Evolutionary conservation across 305 asterid genomes (phyloP).

Genomic region (Galium porrigens): DNA sequence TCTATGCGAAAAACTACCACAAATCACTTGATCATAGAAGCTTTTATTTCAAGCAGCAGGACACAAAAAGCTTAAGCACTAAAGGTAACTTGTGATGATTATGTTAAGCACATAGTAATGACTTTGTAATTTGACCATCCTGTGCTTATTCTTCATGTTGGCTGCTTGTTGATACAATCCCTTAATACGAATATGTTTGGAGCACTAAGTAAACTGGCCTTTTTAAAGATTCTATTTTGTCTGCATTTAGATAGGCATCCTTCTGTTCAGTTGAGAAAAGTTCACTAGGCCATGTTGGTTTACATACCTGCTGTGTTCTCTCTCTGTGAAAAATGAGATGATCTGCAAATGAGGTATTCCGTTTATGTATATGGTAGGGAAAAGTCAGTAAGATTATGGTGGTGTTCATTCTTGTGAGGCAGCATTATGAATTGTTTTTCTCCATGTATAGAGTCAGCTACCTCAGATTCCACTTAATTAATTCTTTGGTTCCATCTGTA

Average conservation of each 20-base stretch:
- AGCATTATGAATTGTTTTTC: not conserved
- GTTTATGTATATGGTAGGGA: not conserved
- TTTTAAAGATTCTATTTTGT: not conserved
- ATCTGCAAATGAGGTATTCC: not conserved
- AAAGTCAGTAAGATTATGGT: not conserved
- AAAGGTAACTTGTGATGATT: constrained; percentile 56
- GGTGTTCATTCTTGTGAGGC: not conserved
- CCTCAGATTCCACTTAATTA: not conserved
- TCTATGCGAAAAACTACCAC: constrained; percentile 82
- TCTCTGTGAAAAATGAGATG: not conserved
- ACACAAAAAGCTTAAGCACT: constrained; percentile 75
- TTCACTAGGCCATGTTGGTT: not conserved
- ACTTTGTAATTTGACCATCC: constrained; percentile 9
- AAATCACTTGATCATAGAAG: constrained; percentile 98
- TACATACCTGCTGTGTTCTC: not conserved
- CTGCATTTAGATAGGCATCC: not conserved
- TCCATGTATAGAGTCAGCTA: not conserved
- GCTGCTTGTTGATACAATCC: not conserved
- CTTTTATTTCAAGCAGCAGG: constrained; percentile 98
- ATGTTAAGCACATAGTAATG: constrained; percentile 18
- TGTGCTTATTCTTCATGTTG: constrained; percentile 17
- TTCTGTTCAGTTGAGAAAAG: not conserved
- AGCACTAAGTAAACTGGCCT: not conserved
- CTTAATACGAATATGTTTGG: not conserved
- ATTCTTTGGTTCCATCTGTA: not conserved